phyloP scores from a whole-genome alignment of 2,329 filamentous ascomycete genomes.

The Colletotrichum incanum region DNA sequence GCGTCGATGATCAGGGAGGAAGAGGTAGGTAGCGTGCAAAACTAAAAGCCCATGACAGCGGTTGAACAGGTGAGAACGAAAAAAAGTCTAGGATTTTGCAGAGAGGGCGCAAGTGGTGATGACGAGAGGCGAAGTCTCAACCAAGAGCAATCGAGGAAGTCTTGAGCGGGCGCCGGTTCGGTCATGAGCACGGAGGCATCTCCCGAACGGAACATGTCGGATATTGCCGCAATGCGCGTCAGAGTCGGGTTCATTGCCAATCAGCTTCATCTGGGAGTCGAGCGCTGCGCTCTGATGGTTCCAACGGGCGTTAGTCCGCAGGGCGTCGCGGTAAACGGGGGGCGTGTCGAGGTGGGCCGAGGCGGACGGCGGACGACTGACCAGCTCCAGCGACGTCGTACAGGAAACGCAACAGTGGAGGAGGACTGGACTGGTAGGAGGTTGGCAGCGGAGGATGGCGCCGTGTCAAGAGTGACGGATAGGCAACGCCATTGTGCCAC shows the following conservation, averaged over 20 bases:
- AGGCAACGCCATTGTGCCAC: slow-evolving; percentile 19
- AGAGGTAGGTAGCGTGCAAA: not conserved
- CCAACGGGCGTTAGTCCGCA: not conserved
- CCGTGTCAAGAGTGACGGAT: slow-evolving; percentile 3
- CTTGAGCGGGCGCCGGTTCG: not conserved
- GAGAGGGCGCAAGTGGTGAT: not conserved
- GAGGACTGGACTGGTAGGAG: not conserved
- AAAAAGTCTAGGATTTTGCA: not conserved
- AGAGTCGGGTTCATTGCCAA: not conserved
- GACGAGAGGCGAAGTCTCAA: not conserved
- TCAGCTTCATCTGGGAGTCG: not conserved
- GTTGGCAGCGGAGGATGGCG: not conserved
- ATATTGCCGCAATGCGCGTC: slow-evolving; percentile 16
- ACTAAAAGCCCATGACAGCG: not conserved
- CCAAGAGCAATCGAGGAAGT: not conserved
- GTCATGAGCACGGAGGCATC: slow-evolving; percentile 7
- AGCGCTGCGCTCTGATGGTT: not conserved
- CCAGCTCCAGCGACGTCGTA: not conserved
- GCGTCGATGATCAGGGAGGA: not conserved
- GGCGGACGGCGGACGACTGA: not conserved
- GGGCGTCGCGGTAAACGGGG: not conserved
- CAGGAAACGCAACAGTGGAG: not conserved
- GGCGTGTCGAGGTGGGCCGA: not conserved
- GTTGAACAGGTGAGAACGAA: too few relatives aligned
- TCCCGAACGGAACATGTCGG: slow-evolving; percentile 21